phyloP scores from a whole-genome alignment of 768 basidiomycete species.

The Lentinus tigrinus region DNA sequence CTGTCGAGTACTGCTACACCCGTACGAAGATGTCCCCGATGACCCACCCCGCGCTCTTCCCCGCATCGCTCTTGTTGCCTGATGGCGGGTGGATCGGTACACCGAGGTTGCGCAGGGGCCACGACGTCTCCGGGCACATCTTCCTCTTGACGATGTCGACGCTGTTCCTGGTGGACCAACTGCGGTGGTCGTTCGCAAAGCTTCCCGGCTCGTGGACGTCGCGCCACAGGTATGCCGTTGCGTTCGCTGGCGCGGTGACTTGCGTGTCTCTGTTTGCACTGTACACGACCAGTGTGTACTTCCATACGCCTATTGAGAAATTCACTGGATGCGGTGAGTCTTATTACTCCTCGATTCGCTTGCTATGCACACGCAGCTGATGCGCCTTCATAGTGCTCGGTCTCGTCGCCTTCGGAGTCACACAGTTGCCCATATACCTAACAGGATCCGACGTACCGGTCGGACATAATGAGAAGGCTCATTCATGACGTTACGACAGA shows the following conservation, averaged over 20 bases:
- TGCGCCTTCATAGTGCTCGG: conserved; percentile 34
- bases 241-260: conserved; percentile 46
- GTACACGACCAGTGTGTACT: conserved; percentile 84
- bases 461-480: not conserved
- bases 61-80: conserved; percentile 37
- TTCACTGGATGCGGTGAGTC: conserved; percentile 77
- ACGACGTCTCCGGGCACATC: conserved; percentile 92
- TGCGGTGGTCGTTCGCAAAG: conserved; percentile 50
- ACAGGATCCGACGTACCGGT: not conserved
- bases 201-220: conserved; percentile 32
- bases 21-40: conserved; percentile 50
- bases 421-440: conserved; percentile 23
- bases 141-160: conserved; percentile 83
- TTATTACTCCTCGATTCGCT: not conserved
- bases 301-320: conserved; percentile 89
- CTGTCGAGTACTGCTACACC: conserved; percentile 55
- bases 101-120: conserved; percentile 74
- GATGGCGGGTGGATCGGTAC: conserved; percentile 42
- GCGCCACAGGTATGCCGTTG: conserved; percentile 49
- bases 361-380: not conserved
- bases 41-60: conserved; percentile 67
- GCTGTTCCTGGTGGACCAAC: conserved; percentile 77
- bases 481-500: not conserved
- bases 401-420: conserved; percentile 34
- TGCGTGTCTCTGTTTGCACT: conserved; percentile 71